Base-by-base conservation (phyloP, 2,329 filamentous ascomycete species). In the Fusarium tricinctum region DNA sequence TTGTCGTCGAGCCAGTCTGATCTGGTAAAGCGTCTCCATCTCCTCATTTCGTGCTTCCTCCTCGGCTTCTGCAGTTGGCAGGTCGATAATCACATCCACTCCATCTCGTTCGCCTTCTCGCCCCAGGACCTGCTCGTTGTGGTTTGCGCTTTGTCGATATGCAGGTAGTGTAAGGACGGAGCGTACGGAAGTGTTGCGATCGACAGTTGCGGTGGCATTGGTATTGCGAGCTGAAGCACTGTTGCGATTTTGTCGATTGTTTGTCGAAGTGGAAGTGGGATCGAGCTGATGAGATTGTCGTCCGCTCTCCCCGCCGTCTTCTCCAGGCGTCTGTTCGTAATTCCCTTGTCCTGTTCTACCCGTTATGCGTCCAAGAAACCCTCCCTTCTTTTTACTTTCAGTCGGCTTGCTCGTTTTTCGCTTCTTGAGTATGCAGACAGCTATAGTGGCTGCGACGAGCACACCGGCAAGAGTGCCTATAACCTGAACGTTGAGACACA, bases 121-220 rank as follows among this genome's bases (percentile, higher is more conserved):
- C 9, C 90, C 96, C 47, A 98, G 84, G 2, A 97, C 89, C 70
- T 90, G 90, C 78, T 99, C 96, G 45, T 88, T 90, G 20, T 92
- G 90, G 49, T 88, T 85, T 1, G 93, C 88, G 28, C 88, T 88
- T 17, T 85, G 86, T 4, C 91, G 90, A 78, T 99, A 99, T 0
- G 92, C 87, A 0, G 96, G 96, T 4, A 99, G 82, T 0, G 96
- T 98, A 86, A 97, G 96, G 57, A 98, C 89, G n/a, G 93, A 97
- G 56, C 95, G 90, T 45, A 98, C 85, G 10, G 93, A 97, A 2
- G 92, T 94, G 73, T 95, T 91, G 32, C 95, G 88, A 76, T 95
- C 92, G 14, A 97, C 88, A 1, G 77, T 80, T 61, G 78, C 78
- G 10, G 69, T 73, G 35, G 77, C 55, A 70, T 75, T 70, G 58